phyloP scores from a whole-genome alignment of 2,329 filamentous ascomycete genomes.

The Curvularia sp. region DNA sequence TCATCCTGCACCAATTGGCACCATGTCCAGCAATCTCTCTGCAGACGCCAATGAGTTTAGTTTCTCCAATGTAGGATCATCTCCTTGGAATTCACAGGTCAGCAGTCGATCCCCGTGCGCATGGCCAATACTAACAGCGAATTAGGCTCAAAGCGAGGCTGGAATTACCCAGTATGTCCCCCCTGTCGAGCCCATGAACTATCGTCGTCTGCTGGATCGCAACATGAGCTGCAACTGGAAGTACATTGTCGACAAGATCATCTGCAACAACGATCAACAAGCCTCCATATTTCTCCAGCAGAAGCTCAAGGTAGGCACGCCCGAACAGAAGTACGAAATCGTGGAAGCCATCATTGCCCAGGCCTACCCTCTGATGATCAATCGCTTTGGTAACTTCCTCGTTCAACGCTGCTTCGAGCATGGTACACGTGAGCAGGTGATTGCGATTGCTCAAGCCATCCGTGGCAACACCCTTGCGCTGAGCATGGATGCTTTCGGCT shows the following conservation, averaged over 20 bases:
- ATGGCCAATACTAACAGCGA: constrained; percentile 10
- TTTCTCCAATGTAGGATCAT: constrained; percentile 40
- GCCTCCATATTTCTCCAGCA: constrained; percentile 98
- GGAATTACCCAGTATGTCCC: constrained; percentile 72
- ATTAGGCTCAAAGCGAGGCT: constrained; percentile 37
- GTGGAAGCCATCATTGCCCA: constrained; percentile 95
- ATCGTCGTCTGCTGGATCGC: constrained; percentile 90
- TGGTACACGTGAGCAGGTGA: constrained; percentile 88
- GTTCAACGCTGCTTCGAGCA: constrained; percentile 99
- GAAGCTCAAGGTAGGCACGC: constrained; percentile 95
- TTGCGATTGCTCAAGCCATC: constrained; percentile 93
- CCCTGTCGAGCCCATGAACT: constrained; percentile 91
- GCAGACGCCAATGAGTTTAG: constrained; percentile 57
- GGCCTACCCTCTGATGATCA: constrained; percentile 95
- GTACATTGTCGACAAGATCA: constrained; percentile 99
- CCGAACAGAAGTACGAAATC: constrained; percentile 96
- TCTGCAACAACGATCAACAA: constrained; percentile 98
- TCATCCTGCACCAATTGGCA: constrained; percentile 49
- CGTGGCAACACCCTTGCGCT: constrained; percentile 91
- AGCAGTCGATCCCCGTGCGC: not conserved
- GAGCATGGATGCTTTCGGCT: constrained; percentile 98
- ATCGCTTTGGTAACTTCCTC: constrained; percentile 97
- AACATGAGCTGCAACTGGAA: constrained; percentile 99
- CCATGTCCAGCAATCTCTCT: constrained; percentile 50
- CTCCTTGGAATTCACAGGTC: constrained; percentile 52